Percentiles rank a stretch among this genome's conserved stretches.
phyloP scores from a whole-genome alignment of 305 asterid species.

The Solanum chacoense region DNA sequence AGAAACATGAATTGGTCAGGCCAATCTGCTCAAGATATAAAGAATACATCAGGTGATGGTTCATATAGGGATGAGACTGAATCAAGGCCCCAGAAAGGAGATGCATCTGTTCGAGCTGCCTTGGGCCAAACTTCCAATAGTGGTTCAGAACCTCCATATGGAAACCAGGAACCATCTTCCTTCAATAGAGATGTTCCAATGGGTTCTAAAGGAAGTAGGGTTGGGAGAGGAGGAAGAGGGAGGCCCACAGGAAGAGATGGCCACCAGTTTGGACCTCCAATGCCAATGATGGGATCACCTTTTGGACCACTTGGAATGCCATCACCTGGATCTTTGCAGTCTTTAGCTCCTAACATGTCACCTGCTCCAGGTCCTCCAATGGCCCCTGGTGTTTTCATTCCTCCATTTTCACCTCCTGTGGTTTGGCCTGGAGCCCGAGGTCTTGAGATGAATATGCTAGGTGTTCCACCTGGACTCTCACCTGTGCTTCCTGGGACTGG shows the following conservation, averaged over 20 bases:
- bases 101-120: slow-evolving; percentile 32
- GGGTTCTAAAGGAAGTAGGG: slow-evolving; percentile 63
- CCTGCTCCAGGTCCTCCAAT: slow-evolving; percentile 85
- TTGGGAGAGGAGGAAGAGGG: slow-evolving; percentile 80
- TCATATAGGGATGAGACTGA: slow-evolving; percentile 59
- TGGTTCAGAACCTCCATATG: slow-evolving; percentile 53
- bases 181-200: slow-evolving; percentile 47
- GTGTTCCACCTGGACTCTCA: slow-evolving; percentile 70
- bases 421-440: slow-evolving; percentile 95
- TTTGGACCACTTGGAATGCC: slow-evolving; percentile 87
- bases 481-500: slow-evolving; percentile 75
- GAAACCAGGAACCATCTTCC: slow-evolving; percentile 54
- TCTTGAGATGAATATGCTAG: slow-evolving; percentile 76
- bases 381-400: slow-evolving; percentile 52
- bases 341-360: slow-evolving; percentile 75
- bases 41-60: slow-evolving; percentile 43
- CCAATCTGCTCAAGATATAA: slow-evolving; percentile 56
- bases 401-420: slow-evolving; percentile 82
- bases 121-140: slow-evolving; percentile 54
- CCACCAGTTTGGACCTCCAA: slow-evolving; percentile 52
- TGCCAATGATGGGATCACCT: slow-evolving; percentile 66
- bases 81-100: slow-evolving; percentile 45
- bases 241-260: slow-evolving; percentile 70
- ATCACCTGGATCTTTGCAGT: slow-evolving; percentile 76
- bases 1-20: slow-evolving; percentile 36